Evolutionary conservation across 345 rosid species (phyloP).

Genomic region (Populus nigra): DNA sequence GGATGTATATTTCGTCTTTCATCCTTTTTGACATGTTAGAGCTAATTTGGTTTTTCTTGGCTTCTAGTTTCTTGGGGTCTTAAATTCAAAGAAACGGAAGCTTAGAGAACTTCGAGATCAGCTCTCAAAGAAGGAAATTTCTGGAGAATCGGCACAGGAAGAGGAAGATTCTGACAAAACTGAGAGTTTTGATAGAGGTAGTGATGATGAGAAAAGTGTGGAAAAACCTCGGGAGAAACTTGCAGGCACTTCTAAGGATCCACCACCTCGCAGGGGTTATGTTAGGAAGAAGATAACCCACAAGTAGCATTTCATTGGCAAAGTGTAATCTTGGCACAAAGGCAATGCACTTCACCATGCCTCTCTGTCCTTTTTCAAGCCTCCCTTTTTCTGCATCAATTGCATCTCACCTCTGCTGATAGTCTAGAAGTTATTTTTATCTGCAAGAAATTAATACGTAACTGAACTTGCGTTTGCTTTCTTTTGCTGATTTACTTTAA

Average conservation of each 20-base stretch:
- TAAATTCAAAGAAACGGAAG: slow-evolving; percentile 82
- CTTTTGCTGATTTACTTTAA: no score
- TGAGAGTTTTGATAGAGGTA: slow-evolving; percentile 55
- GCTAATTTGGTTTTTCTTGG: slow-evolving; percentile 11
- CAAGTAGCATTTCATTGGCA: slow-evolving; percentile 19
- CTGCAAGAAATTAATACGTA: no score
- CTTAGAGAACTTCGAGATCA: slow-evolving; percentile 74
- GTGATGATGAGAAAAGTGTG: slow-evolving; percentile 38
- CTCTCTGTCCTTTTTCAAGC: no score
- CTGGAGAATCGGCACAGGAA: slow-evolving; percentile 36
- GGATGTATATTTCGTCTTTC: not conserved
- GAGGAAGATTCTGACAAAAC: slow-evolving; percentile 65
- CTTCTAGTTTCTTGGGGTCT: slow-evolving; percentile 58
- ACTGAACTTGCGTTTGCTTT: no score
- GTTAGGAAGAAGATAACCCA: slow-evolving; percentile 43
- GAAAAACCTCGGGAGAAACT: slow-evolving; percentile 39
- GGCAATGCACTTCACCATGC: no score
- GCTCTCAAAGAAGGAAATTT: slow-evolving; percentile 42
- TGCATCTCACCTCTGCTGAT: no score
- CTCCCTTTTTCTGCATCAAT: no score
- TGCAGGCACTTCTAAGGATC: slow-evolving; percentile 38
- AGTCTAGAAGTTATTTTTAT: no score
- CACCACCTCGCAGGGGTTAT: slow-evolving; percentile 26
- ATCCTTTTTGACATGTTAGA: not conserved
- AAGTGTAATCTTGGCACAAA: not conserved